Conservation (phyloP, 495 filamentous ascomycete species). For the Tuber borchii region DNA sequence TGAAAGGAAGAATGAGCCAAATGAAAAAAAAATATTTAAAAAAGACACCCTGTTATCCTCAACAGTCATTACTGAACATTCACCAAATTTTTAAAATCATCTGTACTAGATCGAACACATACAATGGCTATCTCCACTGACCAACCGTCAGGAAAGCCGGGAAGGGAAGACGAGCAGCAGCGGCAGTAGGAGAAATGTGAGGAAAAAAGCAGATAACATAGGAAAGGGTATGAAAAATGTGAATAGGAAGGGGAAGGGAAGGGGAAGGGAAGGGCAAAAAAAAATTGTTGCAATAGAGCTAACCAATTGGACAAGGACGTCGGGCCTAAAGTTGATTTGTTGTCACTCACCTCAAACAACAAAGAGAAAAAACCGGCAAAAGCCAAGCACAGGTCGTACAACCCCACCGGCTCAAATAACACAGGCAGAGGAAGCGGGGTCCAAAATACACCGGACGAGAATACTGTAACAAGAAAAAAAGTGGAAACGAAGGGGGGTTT, state of each 20-base stretch:
- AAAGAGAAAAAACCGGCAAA: conserved; percentile 1
- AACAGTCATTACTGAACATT: conserved; percentile 24
- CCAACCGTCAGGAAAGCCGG: neutral
- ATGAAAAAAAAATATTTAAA: neutral
- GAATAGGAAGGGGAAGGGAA: neutral
- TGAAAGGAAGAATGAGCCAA: neutral
- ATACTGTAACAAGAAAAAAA: neutral
- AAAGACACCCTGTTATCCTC: conserved; percentile 8
- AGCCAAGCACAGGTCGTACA: conserved; percentile 23
- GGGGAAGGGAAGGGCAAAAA: conserved; percentile 9
- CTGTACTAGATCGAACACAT: conserved; percentile 21
- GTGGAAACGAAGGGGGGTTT: neutral
- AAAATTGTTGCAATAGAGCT: conserved; percentile 32
- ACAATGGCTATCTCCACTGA: neutral
- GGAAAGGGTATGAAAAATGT: neutral
- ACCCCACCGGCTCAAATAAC: conserved; percentile 14
- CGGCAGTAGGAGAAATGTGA: neutral
- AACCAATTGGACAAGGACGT: conserved; percentile 33
- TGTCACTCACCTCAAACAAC: conserved; percentile 39
- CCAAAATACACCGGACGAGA: neutral
- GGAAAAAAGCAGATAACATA: neutral
- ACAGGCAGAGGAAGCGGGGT: neutral
- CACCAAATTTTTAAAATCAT: conserved; percentile 20
- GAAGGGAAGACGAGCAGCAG: neutral
- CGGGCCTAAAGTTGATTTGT: conserved; percentile 37